Evolutionary conservation across 495 filamentous ascomycete genomes (phyloP).

Genomic region (Talaromyces wortmannii): DNA sequence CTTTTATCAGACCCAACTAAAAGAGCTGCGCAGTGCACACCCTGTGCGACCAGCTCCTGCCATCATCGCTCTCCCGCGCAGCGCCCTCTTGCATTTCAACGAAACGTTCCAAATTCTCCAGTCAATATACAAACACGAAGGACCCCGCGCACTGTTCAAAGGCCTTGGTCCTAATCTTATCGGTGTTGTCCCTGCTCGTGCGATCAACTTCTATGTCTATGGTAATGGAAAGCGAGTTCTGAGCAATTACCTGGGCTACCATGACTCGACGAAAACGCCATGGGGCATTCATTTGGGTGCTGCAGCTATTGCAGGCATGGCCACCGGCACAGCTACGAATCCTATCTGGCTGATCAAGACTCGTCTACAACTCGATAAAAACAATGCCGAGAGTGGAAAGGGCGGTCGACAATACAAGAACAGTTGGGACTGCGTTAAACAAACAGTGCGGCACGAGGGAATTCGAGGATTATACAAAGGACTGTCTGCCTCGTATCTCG

Average conservation of each 20-base stretch:
- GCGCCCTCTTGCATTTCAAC: slow-evolving; percentile 40
- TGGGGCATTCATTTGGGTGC: slow-evolving; percentile 42
- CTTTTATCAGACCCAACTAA: slow-evolving; percentile 71
- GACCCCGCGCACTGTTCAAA: slow-evolving; percentile 52
- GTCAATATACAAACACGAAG: slow-evolving; percentile 45
- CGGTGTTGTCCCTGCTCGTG: slow-evolving; percentile 51
- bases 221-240: slow-evolving; percentile 51
- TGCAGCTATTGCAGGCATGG: slow-evolving; percentile 47
- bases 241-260: slow-evolving; percentile 35
- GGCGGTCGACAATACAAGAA: slow-evolving; percentile 43
- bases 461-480: slow-evolving; percentile 48
- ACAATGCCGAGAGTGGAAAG: slow-evolving; percentile 30
- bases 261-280: slow-evolving; percentile 32
- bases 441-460: slow-evolving; percentile 47
- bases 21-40: slow-evolving; percentile 26
- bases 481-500: slow-evolving; percentile 48
- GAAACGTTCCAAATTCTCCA: slow-evolving; percentile 53
- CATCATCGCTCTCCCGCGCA: slow-evolving; percentile 35
- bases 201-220: slow-evolving; percentile 54
- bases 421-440: slow-evolving; percentile 46
- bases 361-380: slow-evolving; percentile 49
- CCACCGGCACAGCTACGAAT: slow-evolving; percentile 53
- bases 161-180: slow-evolving; percentile 51
- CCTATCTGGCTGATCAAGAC: slow-evolving; percentile 58
- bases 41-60: slow-evolving; percentile 35